phyloP scores from a whole-genome alignment of 331 rosid species.

The Acacia concinna region DNA sequence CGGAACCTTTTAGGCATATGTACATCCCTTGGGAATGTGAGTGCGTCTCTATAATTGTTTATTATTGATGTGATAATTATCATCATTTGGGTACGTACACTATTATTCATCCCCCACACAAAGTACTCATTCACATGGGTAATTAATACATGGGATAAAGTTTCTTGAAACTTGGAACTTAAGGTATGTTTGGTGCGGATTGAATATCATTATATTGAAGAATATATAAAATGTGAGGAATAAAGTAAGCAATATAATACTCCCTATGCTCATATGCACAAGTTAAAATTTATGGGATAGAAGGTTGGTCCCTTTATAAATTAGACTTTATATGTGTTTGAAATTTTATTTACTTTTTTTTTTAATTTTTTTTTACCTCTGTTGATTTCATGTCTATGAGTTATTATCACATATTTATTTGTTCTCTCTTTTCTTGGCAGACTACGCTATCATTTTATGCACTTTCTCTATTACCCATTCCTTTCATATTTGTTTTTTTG shows the following conservation, averaged over 20 bases:
- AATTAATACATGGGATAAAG: background rate
- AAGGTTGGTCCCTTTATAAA: background rate
- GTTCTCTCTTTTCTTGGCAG: too few species aligned
- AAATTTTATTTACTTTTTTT: too few species aligned
- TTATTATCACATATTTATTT: too few species aligned
- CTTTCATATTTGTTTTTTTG: too few species aligned
- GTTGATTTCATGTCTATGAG: background rate
- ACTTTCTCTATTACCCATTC: too few species aligned
- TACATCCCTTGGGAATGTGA: constrained; percentile 31
- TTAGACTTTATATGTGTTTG: too few species aligned
- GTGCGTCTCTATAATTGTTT: constrained; percentile 25
- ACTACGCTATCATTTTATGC: too few species aligned
- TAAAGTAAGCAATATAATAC: background rate
- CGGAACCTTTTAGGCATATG: constrained; percentile 25
- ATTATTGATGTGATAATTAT: background rate
- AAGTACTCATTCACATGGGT: constrained; percentile 19
- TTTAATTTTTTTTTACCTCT: background rate
- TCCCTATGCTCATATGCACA: background rate
- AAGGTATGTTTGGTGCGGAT: background rate
- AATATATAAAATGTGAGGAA: background rate
- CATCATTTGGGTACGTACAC: background rate
- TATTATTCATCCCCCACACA: background rate
- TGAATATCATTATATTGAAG: background rate
- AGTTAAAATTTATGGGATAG: background rate
- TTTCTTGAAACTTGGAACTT: background rate